Base-by-base conservation (phyloP, 2,329 filamentous ascomycete species). In the Trichoderma aggressivum region DNA sequence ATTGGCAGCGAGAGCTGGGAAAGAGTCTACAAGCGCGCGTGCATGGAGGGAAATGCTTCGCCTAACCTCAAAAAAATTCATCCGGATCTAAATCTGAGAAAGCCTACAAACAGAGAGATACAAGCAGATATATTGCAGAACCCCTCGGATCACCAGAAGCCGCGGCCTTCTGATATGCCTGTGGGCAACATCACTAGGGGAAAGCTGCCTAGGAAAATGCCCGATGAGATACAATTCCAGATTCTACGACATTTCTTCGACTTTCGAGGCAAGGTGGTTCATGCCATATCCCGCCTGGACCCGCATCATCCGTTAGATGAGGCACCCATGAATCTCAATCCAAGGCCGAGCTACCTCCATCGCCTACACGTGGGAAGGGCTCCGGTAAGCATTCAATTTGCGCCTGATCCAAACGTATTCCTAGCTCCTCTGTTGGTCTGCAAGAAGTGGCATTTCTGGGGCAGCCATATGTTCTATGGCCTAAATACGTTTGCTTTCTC, bases 401-500 rank as follows among this genome's bases (percentile, higher is more conserved):
- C 81, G 0, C 74, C 74, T 0, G 74, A 80, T 2, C 84, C 85
- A 0, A 77, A 81, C 3, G 72, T 76, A 0, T 72, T 84, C 0
- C 79, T 87, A 0, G 76, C 75, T 0, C 76, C 80, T 0, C 77
- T 87, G 0, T 39, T 79, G 0, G 84, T 86, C 0, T 82, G 76
- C 65, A 83, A 78, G 69, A 74, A 77, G 1, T 85, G 83, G 80
- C 75, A 79, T 62, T 83, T 80, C 32, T 74, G 84, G 1, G 84
- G 82, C 0, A 74, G 77, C 2, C 81, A 83, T 71, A 72, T 82
- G 3, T 87, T 87, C 72, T 87, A 87, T 69, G 84, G 84, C 8
- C 72, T 77, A 1, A 87, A 87, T 73, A 84, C 78, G 0, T 87
- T 87, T 72, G 82, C 82, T 0, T 87, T 87, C 74, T 86, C 84